Evolutionary conservation across 2,329 filamentous ascomycete genomes (phyloP), one percentile per base, ranked within the genome.

Genomic region (Cyphellophora europaea): DNA sequence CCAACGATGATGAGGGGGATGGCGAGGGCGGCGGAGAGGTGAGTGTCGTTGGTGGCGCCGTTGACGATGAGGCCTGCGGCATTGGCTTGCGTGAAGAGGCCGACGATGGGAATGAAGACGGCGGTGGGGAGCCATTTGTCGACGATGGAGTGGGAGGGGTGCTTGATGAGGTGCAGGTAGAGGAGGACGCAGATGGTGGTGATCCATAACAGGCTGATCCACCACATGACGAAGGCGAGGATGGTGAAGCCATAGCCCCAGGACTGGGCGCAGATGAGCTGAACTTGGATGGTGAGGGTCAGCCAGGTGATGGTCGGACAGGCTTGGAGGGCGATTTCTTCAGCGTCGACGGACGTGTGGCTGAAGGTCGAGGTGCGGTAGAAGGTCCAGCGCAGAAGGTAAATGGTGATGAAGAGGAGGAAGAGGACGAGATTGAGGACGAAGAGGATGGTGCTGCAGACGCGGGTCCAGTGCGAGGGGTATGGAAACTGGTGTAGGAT

Each of bases 261-360:
- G 34, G 54, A 51, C 19, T 49, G 2, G 49, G 45, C 23, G 43
- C 74, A 47, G 89, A 70, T 25, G 76, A 80, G 51, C n/a, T 25
- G 21, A n/a, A 93, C 77, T 38, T 58, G 51, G 11, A 59, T 43
- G 18, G 53, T 49, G 30, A 47, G 30, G 3, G 42, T 44, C 40
- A 45, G 33, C 35, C 53, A 58, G 2, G 57, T 49, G 37, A 64
- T 60, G 16, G 49, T 45, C 34, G 61, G 53, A 45, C 57, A 61
- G 15, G 57, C 44, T 5, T 63, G 53, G 27, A 60, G 59, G 8
- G 57, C 54, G 5, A 56, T 51, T 33, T 66, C 61, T 10, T 49
- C 33, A 19, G 58, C 49, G 31, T 53, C 53, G 14, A 37, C 45
- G 8, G 44, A 46, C 12, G 62, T 52, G 28, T 54, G 45, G 16